phyloP scores from a whole-genome alignment of 495 filamentous ascomycete species.

The Hamigera avellanea region DNA sequence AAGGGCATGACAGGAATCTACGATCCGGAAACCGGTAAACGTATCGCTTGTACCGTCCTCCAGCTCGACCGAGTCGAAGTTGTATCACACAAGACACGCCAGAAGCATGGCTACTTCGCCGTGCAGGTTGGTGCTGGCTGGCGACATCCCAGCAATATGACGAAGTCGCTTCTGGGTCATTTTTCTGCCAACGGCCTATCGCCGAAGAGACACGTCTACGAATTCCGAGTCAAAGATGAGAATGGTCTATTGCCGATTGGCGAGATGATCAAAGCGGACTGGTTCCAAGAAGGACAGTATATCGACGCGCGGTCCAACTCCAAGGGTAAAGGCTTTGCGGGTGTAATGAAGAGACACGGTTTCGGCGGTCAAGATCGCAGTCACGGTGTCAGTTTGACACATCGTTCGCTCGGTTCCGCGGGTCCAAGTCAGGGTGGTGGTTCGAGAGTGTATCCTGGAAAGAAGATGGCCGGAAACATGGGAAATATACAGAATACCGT shows the following conservation, averaged over 20 bases:
- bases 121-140: conserved; percentile 81
- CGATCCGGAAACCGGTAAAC: conserved; percentile 59
- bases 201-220: conserved; percentile 69
- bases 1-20: conserved; percentile 92
- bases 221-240: conserved; percentile 71
- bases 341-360: conserved; percentile 93
- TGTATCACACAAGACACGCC: conserved; percentile 67
- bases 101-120: conserved; percentile 79
- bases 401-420: conserved; percentile 78
- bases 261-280: conserved; percentile 59
- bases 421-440: conserved; percentile 86
- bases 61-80: conserved; percentile 91
- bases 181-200: conserved; percentile 65
- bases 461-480: conserved; percentile 97
- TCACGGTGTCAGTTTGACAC: conserved; percentile 87
- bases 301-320: conserved; percentile 72
- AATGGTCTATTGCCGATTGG: conserved; percentile 64
- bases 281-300: conserved; percentile 84
- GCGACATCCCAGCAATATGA: conserved; percentile 63
- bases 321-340: conserved; percentile 83
- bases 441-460: conserved; percentile 83
- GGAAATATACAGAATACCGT: conserved; percentile 74
- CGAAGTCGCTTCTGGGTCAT: conserved; percentile 71
- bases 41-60: conserved; percentile 80
- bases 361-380: conserved; percentile 81